Evolutionary conservation across 345 rosid species (phyloP), one percentile per base, ranked within the genome.

Genomic region (Mangifera indica): DNA sequence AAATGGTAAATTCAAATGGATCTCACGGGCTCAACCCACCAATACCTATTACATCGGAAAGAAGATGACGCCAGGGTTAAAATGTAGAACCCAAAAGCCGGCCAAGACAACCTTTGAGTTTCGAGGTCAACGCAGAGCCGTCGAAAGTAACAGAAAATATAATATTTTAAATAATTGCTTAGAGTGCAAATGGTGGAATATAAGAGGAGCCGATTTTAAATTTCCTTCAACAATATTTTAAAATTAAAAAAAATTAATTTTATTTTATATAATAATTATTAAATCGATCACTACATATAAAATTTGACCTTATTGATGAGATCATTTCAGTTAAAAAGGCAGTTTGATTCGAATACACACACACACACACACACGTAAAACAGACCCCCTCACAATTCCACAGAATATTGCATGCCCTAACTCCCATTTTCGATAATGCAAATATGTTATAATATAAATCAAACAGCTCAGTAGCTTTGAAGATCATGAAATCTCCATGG

Each of bases 101-200:
- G 66, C 66, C 37, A 61, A 5, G 15, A n/a, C 73, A 60, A 70
- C 58, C 62, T 75, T 75, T 55, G 45, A 63, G 74, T 29, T 63
- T 63, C 74, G 45, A 79, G 64, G 82, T 75, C 77, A 75, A 75
- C 70, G 69, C 71, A 55, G 1, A 44, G 21, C 45, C 52, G 60
- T 22, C 32, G 67, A 58, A 70, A 60, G n/a, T 3, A 48, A 48
- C 40, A 3, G n/a, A 13, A 9, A n/a, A 6, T 34, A 66, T 46
- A 42, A 2, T 40, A 60, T 15, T 14, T n/a, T n/a, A n/a, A n/a
- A n/a, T n/a, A n/a, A n/a, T n/a, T n/a, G n/a, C n/a, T n/a, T n/a
- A n/a, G n/a, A n/a, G n/a, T n/a, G n/a, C n/a, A n/a, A n/a, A n/a
- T n/a, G n/a, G n/a, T n/a, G n/a, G n/a, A n/a, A n/a, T n/a, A n/a